phyloP scores from a whole-genome alignment of 2,329 filamentous ascomycete species.

The Uncinocarpus reesii region DNA sequence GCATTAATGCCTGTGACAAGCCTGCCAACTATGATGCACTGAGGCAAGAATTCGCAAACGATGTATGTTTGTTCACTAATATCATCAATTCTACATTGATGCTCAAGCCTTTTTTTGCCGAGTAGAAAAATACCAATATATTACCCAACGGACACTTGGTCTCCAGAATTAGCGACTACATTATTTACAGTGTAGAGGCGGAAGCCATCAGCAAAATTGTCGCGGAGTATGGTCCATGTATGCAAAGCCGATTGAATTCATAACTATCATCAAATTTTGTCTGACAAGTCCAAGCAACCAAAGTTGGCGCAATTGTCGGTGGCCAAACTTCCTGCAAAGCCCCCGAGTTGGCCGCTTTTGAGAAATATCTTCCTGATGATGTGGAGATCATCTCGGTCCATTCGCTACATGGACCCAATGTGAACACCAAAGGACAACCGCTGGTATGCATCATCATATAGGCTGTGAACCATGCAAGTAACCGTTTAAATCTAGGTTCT shows the following conservation, averaged over 20 bases:
- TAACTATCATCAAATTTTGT: conserved; percentile 9
- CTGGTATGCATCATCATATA: conserved; percentile 47
- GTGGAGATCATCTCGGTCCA: conserved; percentile 93
- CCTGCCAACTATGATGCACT: conserved; percentile 78
- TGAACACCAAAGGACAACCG: conserved; percentile 80
- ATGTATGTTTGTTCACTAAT: conserved; percentile 60
- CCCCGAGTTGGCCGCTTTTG: conserved; percentile 88
- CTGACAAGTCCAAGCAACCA: conserved; percentile 57
- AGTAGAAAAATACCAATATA: conserved; percentile 75
- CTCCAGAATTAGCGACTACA: conserved; percentile 92
- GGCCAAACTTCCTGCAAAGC: conserved; percentile 98
- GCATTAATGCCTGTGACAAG: conserved; percentile 88
- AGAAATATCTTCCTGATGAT: conserved; percentile 73
- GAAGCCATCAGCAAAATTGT: conserved; percentile 81
- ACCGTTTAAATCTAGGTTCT: conserved; percentile 45
- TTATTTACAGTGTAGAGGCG: conserved; percentile 97
- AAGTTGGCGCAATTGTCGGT: conserved; percentile 87
- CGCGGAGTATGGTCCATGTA: conserved; percentile 84
- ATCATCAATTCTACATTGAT: conserved; percentile 22
- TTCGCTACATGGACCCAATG: conserved; percentile 85
- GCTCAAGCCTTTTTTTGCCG: conserved; percentile 27
- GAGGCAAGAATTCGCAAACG: conserved; percentile 68
- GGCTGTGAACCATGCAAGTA: not conserved
- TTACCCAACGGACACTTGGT: conserved; percentile 91
- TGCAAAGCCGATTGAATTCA: conserved; percentile 29